Base-by-base conservation (phyloP, 1,139 yeast species). In the Lodderomyces parapsilosis region DNA sequence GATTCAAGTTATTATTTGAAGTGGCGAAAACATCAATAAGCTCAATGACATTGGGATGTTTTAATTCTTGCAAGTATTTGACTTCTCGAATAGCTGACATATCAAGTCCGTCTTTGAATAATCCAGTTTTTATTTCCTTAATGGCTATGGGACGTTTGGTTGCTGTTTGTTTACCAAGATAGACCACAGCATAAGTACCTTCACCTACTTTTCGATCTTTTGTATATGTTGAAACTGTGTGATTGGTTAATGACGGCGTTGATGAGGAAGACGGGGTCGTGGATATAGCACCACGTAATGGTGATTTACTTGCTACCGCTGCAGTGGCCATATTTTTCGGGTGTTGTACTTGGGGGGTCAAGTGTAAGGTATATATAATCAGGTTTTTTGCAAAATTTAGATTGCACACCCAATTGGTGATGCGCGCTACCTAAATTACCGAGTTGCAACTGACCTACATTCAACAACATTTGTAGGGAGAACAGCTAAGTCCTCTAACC, bases 161-260 rank as follows among this genome's bases (percentile, higher is more conserved):
- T 32, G 79, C 65, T 19, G 76, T 55, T 53, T 82, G 84, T 45
- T 76, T 77, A 1, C 96, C 98, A 14, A 93, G 74, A 58, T 86
- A 93, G 2, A 94, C 99, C 46, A 91, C 96, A 38, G 99, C 99
- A 71, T 93, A 94, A 0, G 99, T 94, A 66, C 99, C 99, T 68
- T 94, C 99, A 59, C 99, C 99, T 22, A 93, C 97, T 61, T 91
- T 91, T 53, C 79, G 81, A 47, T 88, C 95, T 63, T 72, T 74
- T 32, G 76, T 62, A 53, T 74, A 74, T 5, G 31, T 5, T 4
- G 31, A 27, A 9, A 13, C 15, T 13, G 17, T n/a, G 15, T 27
- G 31, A 27, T n/a, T 13, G 9, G 31, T 13, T 27, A 27, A 9
- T 10, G 31, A 27, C 4, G 31, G 31, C 4, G 31, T 27, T 27